Percentiles rank a stretch among this genome's conserved stretches.
Conservation (phyloP, 495 filamentous ascomycete species). For the Lentithecium fluviatile region DNA sequence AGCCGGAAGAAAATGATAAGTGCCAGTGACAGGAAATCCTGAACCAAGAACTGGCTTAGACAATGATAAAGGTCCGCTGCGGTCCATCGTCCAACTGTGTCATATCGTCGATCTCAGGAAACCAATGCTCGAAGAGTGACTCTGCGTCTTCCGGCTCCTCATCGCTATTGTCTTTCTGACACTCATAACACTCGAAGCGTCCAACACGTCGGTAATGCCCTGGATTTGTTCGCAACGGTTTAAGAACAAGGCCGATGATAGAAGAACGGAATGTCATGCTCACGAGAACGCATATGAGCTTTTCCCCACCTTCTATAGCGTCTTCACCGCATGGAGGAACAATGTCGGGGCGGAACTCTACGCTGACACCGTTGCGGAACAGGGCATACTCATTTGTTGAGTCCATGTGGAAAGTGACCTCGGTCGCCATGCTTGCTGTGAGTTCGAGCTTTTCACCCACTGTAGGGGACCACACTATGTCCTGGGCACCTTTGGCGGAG, state of each 20-base stretch:
- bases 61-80: constrained; percentile 21
- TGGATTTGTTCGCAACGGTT: constrained; percentile 14
- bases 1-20: no score
- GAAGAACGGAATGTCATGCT: constrained; percentile 34
- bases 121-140: constrained; percentile 28
- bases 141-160: constrained; percentile 30
- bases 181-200: constrained; percentile 34
- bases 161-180: constrained; percentile 11
- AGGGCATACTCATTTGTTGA: constrained; percentile 15
- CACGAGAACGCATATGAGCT: constrained; percentile 25
- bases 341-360: constrained; percentile 31
- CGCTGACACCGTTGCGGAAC: constrained; percentile 23
- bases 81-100: constrained; percentile 29
- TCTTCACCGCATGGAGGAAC: constrained; percentile 17
- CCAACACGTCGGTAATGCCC: constrained; percentile 26
- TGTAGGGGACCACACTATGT: constrained; percentile 19
- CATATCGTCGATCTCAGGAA: constrained; percentile 34
- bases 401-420: constrained; percentile 22
- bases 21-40: no score
- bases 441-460: constrained; percentile 20
- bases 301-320: constrained; percentile 12
- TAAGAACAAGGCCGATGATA: constrained; percentile 30
- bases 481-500: constrained; percentile 12
- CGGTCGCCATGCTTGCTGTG: constrained; percentile 26
- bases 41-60: constrained; percentile 17